These are phyloP conservation scores for Pseudocercospora crystallina DNA, from an alignment of 2,329 filamentous ascomycete species.

Conservation along the genomic window DNA sequence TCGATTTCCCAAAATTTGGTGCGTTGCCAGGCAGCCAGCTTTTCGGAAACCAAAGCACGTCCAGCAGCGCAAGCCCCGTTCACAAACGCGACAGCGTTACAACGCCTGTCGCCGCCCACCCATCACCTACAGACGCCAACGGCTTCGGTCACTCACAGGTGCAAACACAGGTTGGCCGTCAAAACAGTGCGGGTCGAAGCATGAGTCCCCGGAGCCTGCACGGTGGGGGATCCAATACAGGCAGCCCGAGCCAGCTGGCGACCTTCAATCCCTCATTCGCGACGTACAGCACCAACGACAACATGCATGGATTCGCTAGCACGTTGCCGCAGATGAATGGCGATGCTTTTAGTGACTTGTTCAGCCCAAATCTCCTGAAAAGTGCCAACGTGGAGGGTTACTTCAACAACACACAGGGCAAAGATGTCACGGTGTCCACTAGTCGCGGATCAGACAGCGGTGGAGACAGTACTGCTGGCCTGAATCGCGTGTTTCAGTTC, in stretches of 20 bases:
- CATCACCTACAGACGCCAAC: conserved; percentile 19
- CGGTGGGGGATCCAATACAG: conserved; percentile 26
- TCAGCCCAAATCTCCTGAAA: conserved; percentile 57
- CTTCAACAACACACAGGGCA: conserved; percentile 21
- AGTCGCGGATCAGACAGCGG: conserved; percentile 34
- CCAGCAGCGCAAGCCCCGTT: conserved; percentile 39
- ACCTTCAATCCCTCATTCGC: conserved; percentile 24
- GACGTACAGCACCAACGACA: conserved; percentile 34
- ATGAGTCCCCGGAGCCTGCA: conserved; percentile 36
- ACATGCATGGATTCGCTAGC: conserved; percentile 36
- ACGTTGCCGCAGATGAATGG: conserved; percentile 37
- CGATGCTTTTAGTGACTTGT: conserved; percentile 56
- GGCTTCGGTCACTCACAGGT: conserved; percentile 11
- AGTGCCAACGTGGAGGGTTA: conserved; percentile 40
- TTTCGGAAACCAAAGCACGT: conserved; percentile 36
- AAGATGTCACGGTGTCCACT: conserved; percentile 1
- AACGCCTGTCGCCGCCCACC: conserved; percentile 24
- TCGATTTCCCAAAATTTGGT: conserved; percentile 95
- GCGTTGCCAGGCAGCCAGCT: conserved; percentile 60
- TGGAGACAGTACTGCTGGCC: conserved; percentile 44
- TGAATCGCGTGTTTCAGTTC: conserved; percentile 52
- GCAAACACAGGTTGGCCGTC: conserved; percentile 17
- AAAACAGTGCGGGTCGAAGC: conserved; percentile 32
- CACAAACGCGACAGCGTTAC: conserved; percentile 30
- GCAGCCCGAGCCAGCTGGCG: conserved; percentile 17